Conservation (phyloP, 768 basidiomycete species). For the Hericium alpestre region DNA sequence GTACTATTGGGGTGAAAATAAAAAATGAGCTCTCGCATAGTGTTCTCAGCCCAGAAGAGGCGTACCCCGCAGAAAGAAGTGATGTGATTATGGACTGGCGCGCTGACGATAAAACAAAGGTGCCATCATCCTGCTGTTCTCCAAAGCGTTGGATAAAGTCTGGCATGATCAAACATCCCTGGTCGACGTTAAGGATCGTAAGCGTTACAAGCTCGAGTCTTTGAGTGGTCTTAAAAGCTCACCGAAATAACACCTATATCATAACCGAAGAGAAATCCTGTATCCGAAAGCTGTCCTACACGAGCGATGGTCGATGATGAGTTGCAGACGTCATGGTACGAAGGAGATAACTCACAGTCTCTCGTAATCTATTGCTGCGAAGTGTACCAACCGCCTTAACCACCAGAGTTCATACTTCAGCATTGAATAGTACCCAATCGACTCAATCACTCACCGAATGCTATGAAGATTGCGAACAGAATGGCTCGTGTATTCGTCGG, state of each 20-base stretch:
- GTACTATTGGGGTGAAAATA: conserved; percentile 3
- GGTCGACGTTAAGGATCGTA: background rate
- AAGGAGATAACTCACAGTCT: background rate
- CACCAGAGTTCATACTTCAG: background rate
- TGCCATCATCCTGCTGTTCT: conserved; percentile 34
- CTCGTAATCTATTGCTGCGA: background rate
- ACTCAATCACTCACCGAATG: conserved; percentile 43
- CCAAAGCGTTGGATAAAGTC: conserved; percentile 69
- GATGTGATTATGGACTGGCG: conserved; percentile 74
- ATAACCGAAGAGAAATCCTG: conserved; percentile 63
- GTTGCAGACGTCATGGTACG: background rate
- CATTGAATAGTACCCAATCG: background rate
- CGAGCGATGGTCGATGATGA: background rate
- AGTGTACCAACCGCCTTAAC: background rate
- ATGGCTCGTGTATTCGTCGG: conserved; percentile 57
- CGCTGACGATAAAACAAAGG: conserved; percentile 42
- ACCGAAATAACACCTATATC: conserved; percentile 73
- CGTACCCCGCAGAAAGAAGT: conserved; percentile 63
- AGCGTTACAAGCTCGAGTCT: too few relatives aligned
- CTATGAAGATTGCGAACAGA: conserved; percentile 57
- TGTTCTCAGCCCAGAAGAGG: background rate
- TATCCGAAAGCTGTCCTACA: background rate
- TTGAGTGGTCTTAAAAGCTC: conserved; percentile 10
- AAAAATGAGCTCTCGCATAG: background rate
- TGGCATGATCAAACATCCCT: conserved; percentile 74